These are phyloP conservation scores for Alisma plantagoaquatica DNA, from an alignment of 106 monocot genomes.

Conservation along the genomic window DNA sequence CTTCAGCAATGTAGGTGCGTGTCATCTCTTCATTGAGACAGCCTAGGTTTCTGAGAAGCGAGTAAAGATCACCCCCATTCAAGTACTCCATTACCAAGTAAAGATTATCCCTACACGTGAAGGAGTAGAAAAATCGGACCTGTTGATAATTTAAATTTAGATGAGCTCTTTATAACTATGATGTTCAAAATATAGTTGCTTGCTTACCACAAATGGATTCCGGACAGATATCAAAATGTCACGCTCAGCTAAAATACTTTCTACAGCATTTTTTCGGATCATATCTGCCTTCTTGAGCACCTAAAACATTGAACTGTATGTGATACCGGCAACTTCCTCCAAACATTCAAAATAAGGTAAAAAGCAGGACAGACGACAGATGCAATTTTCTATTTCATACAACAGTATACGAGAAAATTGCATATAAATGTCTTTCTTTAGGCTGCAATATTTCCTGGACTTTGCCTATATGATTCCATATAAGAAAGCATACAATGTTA, in stretches of 20 bases:
- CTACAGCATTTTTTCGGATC: constrained; percentile 98
- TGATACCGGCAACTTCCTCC: constrained; percentile 4
- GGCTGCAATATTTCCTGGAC: too few species aligned
- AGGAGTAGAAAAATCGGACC: constrained; percentile 99
- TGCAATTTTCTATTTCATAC: too few species aligned
- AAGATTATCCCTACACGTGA: constrained; percentile 98
- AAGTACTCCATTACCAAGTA: constrained; percentile 99
- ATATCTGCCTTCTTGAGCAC: constrained; percentile 96
- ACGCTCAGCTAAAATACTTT: constrained; percentile 96
- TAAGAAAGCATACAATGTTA: too few species aligned
- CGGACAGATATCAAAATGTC: constrained; percentile 93
- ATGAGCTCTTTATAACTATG: not conserved
- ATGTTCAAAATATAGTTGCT: not conserved
- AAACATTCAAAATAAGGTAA: not conserved
- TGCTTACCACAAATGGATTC: constrained; percentile 94
- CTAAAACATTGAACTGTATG: constrained; percentile 20
- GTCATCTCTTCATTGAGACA: constrained; percentile 97
- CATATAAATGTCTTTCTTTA: too few species aligned
- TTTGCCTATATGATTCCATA: too few species aligned
- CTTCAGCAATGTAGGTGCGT: constrained; percentile 82
- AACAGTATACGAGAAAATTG: too few species aligned
- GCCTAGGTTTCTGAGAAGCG: constrained; percentile 86
- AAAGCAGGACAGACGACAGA: too few species aligned
- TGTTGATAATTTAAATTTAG: constrained; percentile 31
- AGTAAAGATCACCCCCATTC: constrained; percentile 96